Percentiles rank a stretch among this genome's conserved stretches.
These are phyloP conservation scores for Fusarium haematococcum DNA, from an alignment of 2,329 filamentous ascomycete species.

Conservation along the genomic window DNA sequence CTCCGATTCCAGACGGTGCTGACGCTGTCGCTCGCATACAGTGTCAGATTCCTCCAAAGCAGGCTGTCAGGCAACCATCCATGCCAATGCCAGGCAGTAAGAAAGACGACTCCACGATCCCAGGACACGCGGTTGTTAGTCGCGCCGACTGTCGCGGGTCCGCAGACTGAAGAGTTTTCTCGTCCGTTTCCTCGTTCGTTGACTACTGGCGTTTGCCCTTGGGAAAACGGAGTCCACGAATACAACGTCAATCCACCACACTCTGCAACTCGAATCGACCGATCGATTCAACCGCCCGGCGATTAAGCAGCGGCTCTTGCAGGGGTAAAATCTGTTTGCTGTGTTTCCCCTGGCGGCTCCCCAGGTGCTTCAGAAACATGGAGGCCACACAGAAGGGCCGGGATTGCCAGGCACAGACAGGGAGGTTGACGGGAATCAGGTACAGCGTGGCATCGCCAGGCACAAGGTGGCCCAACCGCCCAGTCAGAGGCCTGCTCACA, in stretches of 20 bases:
- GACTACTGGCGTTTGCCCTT: constrained; percentile 6
- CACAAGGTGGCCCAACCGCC: constrained; percentile 24
- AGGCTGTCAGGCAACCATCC: constrained; percentile 26
- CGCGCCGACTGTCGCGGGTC: constrained; percentile 21
- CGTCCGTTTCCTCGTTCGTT: constrained; percentile 27
- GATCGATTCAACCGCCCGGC: constrained; percentile 5
- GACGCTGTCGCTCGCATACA: constrained; percentile 13
- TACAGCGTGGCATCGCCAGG: constrained; percentile 32
- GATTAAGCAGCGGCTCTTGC: background rate
- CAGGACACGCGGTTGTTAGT: constrained; percentile 7
- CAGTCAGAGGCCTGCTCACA: constrained; percentile 27
- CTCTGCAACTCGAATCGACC: constrained; percentile 6
- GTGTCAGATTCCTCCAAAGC: constrained; percentile 15
- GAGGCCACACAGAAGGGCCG: constrained; percentile 10
- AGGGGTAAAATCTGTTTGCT: background rate
- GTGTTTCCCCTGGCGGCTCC: background rate
- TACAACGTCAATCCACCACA: constrained; percentile 31
- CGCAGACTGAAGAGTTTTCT: background rate
- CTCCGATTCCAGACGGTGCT: constrained; percentile 30
- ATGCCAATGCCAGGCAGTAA: background rate
- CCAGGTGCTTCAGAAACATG: background rate
- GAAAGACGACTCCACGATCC: background rate
- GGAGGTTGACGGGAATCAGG: constrained; percentile 24
- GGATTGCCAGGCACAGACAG: constrained; percentile 35
- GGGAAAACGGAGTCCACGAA: constrained; percentile 26